Evolutionary conservation across 208 protist genomes (phyloP), one percentile per base, ranked within the genome.

Genomic region (Spongospora subterranea): DNA sequence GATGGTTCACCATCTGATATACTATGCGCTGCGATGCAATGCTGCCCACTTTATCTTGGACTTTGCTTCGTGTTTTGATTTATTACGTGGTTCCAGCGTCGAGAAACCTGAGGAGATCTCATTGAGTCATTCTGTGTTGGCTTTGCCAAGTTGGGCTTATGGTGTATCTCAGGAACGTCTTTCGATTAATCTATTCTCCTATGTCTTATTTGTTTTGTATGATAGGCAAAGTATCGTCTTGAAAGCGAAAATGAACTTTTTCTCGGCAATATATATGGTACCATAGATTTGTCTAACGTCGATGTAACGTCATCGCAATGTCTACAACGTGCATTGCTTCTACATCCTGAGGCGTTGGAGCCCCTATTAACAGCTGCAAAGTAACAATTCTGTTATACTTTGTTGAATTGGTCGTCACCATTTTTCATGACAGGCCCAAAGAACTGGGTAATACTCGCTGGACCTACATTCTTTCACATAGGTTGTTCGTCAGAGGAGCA

Each of bases 291-390:
- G 13, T 20, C 6, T 82, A 6, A 35, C 17, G n/a, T 20, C 17
- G 71, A 82, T 82, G 40, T n/a, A 39, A 82, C 71, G 17, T 43
- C 71, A 43, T 82, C 71, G n/a, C 35, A 39, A 20, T n/a, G 6
- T 35, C 17, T 82, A 6, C 71, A 82, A 43, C 71, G 35, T 20
- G 6, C 35, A 20, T n/a, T 82, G 6, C n/a, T 82, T 20, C n/a
- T 82, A n/a, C 35, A 82, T 43, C 71, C 71, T 45, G 71, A 82
- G 35, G 71, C 11, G 35, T n/a, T 82, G n/a, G 71, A 82, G 40
- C 71, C 35, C 11, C n/a, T 82, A 20, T 82, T 82, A 82, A 40
- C 6, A 43, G 71, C 17, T 82, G 6, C 35, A 43, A 40, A 20
- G 35, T 82, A 43, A n/a, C n/a, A 35, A n/a, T 45, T 82, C 35